Conservation (phyloP, 2,329 filamentous ascomycete genomes). For the Venturia nashicola region DNA sequence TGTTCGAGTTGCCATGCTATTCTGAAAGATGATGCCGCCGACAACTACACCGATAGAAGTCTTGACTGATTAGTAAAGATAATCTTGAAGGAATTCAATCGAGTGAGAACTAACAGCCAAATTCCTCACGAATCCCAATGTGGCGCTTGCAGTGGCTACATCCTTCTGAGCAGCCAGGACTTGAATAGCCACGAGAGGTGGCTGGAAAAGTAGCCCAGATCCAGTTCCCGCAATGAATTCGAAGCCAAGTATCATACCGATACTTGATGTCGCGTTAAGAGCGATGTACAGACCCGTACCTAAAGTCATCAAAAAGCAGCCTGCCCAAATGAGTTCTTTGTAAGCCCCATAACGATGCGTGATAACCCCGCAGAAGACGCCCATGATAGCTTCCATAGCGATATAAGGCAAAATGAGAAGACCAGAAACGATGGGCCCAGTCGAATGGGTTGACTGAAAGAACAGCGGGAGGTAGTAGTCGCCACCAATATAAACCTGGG, state of each 20-base stretch:
- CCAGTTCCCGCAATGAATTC: conserved; percentile 27
- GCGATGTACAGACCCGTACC: conserved; percentile 27
- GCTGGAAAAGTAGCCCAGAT: conserved; percentile 57
- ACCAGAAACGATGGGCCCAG: conserved; percentile 47
- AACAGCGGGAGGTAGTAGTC: conserved; percentile 65
- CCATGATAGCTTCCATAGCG: conserved; percentile 30
- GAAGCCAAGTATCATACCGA: conserved; percentile 28
- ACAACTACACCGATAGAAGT: conserved; percentile 58
- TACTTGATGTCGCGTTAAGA: conserved; percentile 20
- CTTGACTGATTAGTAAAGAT: background rate
- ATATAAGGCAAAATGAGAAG: conserved; percentile 51
- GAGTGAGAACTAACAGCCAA: conserved; percentile 32
- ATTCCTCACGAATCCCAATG: conserved; percentile 56
- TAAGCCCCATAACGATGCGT: conserved; percentile 35
- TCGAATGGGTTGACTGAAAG: conserved; percentile 55
- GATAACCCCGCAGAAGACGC: conserved; percentile 34
- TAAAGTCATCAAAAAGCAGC: conserved; percentile 23
- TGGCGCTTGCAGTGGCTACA: conserved; percentile 56
- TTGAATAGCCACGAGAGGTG: conserved; percentile 56
- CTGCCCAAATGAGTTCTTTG: conserved; percentile 26
- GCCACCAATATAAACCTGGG: conserved; percentile 54
- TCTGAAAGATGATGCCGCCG: conserved; percentile 70
- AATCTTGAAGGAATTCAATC: background rate
- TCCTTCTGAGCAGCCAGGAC: conserved; percentile 48
- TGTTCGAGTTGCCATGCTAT: conserved; percentile 51